Percentiles rank a stretch among this genome's conserved stretches.
phyloP scores from a whole-genome alignment of 768 basidiomycete genomes.

The Lentinula boryana region DNA sequence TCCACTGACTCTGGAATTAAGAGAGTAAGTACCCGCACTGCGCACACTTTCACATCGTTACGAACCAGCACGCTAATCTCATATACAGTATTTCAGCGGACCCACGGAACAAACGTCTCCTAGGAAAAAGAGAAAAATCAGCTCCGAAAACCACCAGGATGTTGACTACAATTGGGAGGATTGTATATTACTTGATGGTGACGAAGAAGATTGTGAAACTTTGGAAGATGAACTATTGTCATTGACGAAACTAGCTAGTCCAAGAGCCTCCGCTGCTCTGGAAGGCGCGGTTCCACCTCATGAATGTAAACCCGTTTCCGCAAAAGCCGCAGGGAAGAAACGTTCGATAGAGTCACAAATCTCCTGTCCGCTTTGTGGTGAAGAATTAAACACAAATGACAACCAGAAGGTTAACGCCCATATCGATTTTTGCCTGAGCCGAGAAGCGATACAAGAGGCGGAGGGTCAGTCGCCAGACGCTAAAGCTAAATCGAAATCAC shows the following conservation, averaged over 20 bases:
- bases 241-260: not conserved
- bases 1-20: constrained; percentile 56
- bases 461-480: constrained; percentile 35
- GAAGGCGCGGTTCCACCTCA: not conserved
- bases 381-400: constrained; percentile 50
- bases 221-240: not conserved
- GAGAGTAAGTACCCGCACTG: constrained; percentile 38
- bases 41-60: not conserved
- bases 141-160: constrained; percentile 12
- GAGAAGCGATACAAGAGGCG: constrained; percentile 68
- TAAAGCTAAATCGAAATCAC: not conserved
- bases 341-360: constrained; percentile 25
- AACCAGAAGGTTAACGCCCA: constrained; percentile 83
- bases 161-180: constrained; percentile 17
- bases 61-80: not conserved
- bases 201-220: constrained; percentile 35
- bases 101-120: constrained; percentile 20
- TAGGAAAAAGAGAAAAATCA: constrained; percentile 34
- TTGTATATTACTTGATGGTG: constrained; percentile 50
- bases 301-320: not conserved
- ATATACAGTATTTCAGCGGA: constrained; percentile 52
- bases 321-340: constrained; percentile 15
- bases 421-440: constrained; percentile 84
- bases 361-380: constrained; percentile 68
- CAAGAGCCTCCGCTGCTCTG: not conserved